Base-by-base conservation (phyloP, 2,329 filamentous ascomycete species). In the Pseudocercospora fijiensis region DNA sequence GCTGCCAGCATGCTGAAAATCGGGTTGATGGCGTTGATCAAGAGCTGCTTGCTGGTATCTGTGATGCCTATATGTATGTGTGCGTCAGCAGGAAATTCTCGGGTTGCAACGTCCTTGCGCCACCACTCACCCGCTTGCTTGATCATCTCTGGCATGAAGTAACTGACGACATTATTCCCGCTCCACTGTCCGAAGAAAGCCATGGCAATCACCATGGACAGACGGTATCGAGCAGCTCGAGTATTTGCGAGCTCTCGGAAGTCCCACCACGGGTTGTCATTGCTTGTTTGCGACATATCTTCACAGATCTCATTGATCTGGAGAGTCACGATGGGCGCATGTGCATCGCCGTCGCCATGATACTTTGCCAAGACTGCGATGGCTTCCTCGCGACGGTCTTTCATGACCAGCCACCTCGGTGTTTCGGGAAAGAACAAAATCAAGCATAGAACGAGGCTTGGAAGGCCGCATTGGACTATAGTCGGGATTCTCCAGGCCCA, bases 351-450 rank as follows among this genome's bases (percentile, higher is more conserved):
- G 62, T 86, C 80, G 3, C 83, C 79, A 67, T 86, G 86, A 68
- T 87, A 85, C 65, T 83, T 83, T 7, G 83, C 81, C 60, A 90
- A 78, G n/a, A 86, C 80, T 1, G 79, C 76, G 47, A 83, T 78
- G 0, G 85, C 86, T 69, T 88, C 82, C 26, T 86, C 84, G 9
- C 80, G 76, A 16, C 83, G 81, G 53, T 84, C 83, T 37, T 84
- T 80, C 58, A 80, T 78, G 27, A 86, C 80, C 8, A 87, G 77
- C 85, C 85, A 88, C 65, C 85, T 78, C 0, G 86, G 86, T 0
- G 84, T 85, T 67, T 88, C 85, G 0, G 86, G 85, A 3, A 87
- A 77, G 65, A 86, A 80, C 68, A 81, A 81, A n/a, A 83, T 77
- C 4, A 80, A 70, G 43, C 74, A 61, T 70, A 83, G 65, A 11